phyloP scores from a whole-genome alignment of 1,284 basidiomycete genomes.

The Ceratobasidium sp. region DNA sequence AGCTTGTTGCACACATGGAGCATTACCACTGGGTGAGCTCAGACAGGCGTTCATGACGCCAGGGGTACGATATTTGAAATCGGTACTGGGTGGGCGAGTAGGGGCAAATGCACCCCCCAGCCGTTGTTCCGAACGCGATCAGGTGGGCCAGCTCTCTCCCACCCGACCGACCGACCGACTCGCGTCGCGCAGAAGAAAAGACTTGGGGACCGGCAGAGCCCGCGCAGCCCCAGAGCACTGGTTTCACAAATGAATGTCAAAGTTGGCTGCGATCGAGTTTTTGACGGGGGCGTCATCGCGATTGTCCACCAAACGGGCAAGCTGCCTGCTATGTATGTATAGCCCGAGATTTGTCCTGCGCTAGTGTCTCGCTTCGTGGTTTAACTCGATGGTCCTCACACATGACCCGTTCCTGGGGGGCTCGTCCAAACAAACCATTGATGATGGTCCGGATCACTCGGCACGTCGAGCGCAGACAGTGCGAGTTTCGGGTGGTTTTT shows the following conservation, averaged over 20 bases:
- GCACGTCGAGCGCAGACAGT: not conserved
- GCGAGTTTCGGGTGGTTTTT: not conserved
- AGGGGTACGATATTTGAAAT: not conserved
- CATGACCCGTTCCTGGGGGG: no score
- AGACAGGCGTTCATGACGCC: not conserved
- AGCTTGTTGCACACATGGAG: not conserved
- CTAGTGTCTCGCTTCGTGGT: not conserved
- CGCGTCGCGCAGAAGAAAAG: no score
- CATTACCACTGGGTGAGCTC: not conserved
- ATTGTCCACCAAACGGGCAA: not conserved
- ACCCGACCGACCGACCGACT: no score
- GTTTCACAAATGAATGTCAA: not conserved
- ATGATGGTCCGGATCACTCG: slow-evolving; percentile 20
- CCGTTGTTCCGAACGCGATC: not conserved
- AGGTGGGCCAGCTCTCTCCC: no score
- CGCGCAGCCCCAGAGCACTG: not conserved
- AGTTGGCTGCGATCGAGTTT: no score
- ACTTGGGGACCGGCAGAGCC: not conserved
- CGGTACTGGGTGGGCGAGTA: not conserved
- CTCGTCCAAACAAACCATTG: not conserved
- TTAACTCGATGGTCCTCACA: not conserved
- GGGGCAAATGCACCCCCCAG: not conserved
- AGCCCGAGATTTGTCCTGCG: not conserved
- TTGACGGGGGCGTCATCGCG: not conserved
- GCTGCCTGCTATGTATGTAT: no score